Evolutionary conservation across 169 alveolate species (phyloP), one percentile per base, ranked within the genome.

Genomic region (Besnoitia besnoiti): DNA sequence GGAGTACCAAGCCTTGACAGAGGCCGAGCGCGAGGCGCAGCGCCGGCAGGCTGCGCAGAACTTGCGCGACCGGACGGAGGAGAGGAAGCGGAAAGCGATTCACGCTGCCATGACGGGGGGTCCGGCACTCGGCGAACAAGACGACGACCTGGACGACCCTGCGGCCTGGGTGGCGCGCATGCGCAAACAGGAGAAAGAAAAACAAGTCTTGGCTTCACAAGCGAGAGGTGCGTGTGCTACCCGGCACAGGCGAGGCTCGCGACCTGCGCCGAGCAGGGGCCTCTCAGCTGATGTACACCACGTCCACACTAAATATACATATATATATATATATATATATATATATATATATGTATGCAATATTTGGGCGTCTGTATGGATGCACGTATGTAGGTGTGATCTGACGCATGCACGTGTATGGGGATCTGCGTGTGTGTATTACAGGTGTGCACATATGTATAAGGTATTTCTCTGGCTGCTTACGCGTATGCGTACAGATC

Each of bases 301-400:
- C n/a, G 46, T 76, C 55, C 51, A 2, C 40, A 35, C 39, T 39
- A 37, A 5, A 46, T 37, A 1, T 19, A 42, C 39, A 24, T 40
- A 24, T 12, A 40, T 76, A 24, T 37, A 37, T 76, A 37, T 76
- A 76, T 67, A 42, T 24, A 76, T 35, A 76, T 42, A 40, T 76
- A 1, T 76, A 40, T 76, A 30, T 76, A 37, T 5, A 95, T 44
- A 96, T 97, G 30, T 96, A 2, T 40, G 0, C 39, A 24, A 7
- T 8, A 19, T 42, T 14, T 24, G 0, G 7, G 12, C 27, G n/a
- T 55, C 33, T 55, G 27, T 10, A 55, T 55, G 67, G 12, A 55
- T 55, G 67, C 33, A 55, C 33, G 27, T 55, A n/a, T 55, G 33
- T 8, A 49, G 14, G 55, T 19, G 67, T 55, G 67, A 55, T 1